Base-by-base conservation (phyloP, 2,329 filamentous ascomycete species). In the Xylaria hypoxylon region DNA sequence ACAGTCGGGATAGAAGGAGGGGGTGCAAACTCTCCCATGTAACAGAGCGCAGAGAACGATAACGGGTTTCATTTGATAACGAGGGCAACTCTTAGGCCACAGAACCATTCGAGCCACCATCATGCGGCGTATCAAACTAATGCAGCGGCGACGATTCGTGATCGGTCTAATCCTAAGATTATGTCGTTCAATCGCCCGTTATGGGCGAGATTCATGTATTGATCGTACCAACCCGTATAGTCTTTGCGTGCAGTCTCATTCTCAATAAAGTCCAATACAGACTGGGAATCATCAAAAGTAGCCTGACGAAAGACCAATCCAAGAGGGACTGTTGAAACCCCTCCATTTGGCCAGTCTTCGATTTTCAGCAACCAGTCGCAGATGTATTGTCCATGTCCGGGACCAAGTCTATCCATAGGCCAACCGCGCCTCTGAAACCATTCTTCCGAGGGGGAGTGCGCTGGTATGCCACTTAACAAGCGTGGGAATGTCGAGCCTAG, bases 401-500 rank as follows among this genome's bases (percentile, higher is more conserved):
- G 79, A 7, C 72, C 71, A 24, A 77, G 72, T 50, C 76, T 79
- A 70, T 84, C 78, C 67, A 87, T 79, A 24, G 78, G 75, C 87
- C 87, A 89, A 11, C 83, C 85, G 58, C 85, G 81, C 40, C 81
- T 81, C 50, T 79, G 77, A 68, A 89, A 87, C 87, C 87, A 89
- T 24, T 81, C 80, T 59, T 82, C 77, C 5, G 78, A 79, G 4
- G 77, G 72, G 35, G 80, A 76, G 13, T 81, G 81, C 3, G 77
- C 67, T 0, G 85, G 85, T 44, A 86, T 79, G 0, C 87, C 87
- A 71, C 85, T 86, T 5, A 89, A 75, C 0, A 89, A 79, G 26
- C 87, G 82, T 28, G 87, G 87, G 70, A 88, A 89, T 0, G 85
- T 85, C 71, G 83, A 86, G 53, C 87, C 87, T 11, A 89, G 79